Percentiles rank a stretch among this genome's conserved stretches.
Evolutionary conservation across 2,329 filamentous ascomycete genomes (phyloP).

Genomic region (Fusarium sp.): DNA sequence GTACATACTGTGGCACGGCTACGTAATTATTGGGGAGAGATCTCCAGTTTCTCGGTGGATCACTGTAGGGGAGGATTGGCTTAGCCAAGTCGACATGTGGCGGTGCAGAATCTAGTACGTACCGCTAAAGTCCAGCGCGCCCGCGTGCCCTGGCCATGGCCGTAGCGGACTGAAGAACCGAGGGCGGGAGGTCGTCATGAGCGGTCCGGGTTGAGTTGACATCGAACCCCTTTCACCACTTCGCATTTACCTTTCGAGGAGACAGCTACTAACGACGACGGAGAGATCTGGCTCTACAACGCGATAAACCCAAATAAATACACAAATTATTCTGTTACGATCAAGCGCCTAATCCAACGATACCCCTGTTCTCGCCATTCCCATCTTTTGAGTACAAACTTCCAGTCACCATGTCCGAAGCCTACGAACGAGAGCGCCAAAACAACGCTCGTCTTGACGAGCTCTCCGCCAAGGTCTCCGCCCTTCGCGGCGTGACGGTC

Average conservation of each 20-base stretch:
- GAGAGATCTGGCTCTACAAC: background rate
- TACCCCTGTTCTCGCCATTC: conserved; percentile 16
- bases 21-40: conserved; percentile 19
- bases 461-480: conserved; percentile 89
- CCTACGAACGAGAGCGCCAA: conserved; percentile 85
- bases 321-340: background rate
- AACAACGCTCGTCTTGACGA: conserved; percentile 96
- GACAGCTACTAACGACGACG: background rate
- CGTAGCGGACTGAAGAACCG: conserved; percentile 33
- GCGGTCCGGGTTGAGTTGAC: conserved; percentile 19
- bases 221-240: conserved; percentile 39
- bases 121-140: conserved; percentile 11
- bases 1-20: conserved; percentile 1
- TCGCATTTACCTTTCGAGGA: conserved; percentile 9
- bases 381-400: background rate
- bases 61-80: conserved; percentile 4
- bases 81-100: conserved; percentile 26
- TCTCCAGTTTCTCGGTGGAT: conserved; percentile 8
- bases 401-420: conserved; percentile 72
- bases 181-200: conserved; percentile 35
- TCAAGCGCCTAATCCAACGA: background rate
- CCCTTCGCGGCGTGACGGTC: conserved; percentile 91
- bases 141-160: background rate
- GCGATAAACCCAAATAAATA: conserved; percentile 6
- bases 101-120: conserved; percentile 30